Percentiles rank a stretch among this genome's conserved stretches.
Evolutionary conservation across 225 moss, liverwort and hornwort species (phyloP).

Genomic region (Polytrichum formosum): DNA sequence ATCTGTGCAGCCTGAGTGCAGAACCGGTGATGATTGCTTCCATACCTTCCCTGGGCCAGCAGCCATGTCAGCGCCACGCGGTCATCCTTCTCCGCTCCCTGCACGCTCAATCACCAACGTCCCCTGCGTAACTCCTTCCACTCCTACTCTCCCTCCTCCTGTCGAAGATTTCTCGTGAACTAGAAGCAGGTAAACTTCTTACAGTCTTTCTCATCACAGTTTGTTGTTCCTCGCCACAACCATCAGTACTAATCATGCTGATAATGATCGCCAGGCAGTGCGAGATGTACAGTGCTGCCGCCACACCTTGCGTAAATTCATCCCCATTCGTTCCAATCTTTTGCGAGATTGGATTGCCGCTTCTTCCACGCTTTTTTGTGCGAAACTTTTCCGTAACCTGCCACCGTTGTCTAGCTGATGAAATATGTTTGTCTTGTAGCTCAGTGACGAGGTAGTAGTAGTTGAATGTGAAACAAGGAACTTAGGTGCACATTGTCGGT

Average conservation of each 20-base stretch:
- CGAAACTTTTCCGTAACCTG: too few relatives aligned
- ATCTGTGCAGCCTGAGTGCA: background rate
- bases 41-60: background rate
- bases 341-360: too few relatives aligned
- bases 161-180: too few relatives aligned
- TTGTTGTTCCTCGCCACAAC: too few relatives aligned
- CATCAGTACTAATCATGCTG: too few relatives aligned
- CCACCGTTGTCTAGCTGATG: too few relatives aligned
- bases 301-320: background rate
- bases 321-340: too few relatives aligned
- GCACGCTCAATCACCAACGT: background rate
- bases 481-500: too few relatives aligned
- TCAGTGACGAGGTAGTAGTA: too few relatives aligned
- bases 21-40: background rate
- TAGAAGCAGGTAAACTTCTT: background rate
- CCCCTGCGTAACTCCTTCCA: background rate
- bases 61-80: background rate
- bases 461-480: too few relatives aligned
- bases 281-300: constrained; percentile 5
- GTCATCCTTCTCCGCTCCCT: background rate
- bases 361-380: too few relatives aligned
- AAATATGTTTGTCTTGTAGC: too few relatives aligned
- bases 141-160: background rate
- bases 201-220: background rate
- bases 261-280: background rate